Percentiles rank a stretch among this genome's conserved stretches.
Conservation (phyloP, 306 rosid genomes). For the Astragalus membranaceus region DNA sequence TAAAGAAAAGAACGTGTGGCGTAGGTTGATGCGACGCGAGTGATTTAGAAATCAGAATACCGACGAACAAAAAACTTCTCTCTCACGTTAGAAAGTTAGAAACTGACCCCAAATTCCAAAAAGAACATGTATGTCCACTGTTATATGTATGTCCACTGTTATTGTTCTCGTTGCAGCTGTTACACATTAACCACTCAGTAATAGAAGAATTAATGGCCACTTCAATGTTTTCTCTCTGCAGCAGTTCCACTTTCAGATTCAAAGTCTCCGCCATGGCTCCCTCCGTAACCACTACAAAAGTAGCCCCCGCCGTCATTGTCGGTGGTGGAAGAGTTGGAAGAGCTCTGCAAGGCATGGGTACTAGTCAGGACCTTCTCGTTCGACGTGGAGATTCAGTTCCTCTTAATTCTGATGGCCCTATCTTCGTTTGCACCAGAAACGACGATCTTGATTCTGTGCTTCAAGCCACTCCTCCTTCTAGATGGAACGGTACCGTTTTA, state of each 20-base stretch:
- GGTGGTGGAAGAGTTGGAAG: slow-evolving; percentile 87
- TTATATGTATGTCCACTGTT: too few species aligned
- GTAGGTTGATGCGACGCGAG: too few species aligned
- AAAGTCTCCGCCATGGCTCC: slow-evolving; percentile 28
- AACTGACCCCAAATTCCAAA: neutral
- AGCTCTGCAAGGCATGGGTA: slow-evolving; percentile 72
- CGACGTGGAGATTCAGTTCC: slow-evolving; percentile 75
- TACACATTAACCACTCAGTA: neutral
- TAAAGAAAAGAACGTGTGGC: too few species aligned
- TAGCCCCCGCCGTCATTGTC: slow-evolving; percentile 74
- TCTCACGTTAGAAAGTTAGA: too few species aligned
- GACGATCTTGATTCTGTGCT: slow-evolving; percentile 91
- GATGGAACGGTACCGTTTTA: slow-evolving; percentile 63
- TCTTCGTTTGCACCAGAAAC: slow-evolving; percentile 81
- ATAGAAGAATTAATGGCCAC: slow-evolving; percentile 36
- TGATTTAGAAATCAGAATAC: too few species aligned
- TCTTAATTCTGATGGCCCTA: slow-evolving; percentile 61
- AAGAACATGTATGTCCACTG: neutral
- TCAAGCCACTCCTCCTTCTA: slow-evolving; percentile 63
- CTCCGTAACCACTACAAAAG: slow-evolving; percentile 28
- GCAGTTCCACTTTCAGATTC: slow-evolving; percentile 21
- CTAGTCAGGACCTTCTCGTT: slow-evolving; percentile 56
- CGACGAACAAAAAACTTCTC: neutral
- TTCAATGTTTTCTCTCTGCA: slow-evolving; percentile 25
- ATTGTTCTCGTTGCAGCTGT: neutral